A percentile compares a stretch with the other conserved stretches of the same genome.
Evolutionary conservation across 106 monocot species (phyloP).

Genomic region (Platanthera zijinensis): DNA sequence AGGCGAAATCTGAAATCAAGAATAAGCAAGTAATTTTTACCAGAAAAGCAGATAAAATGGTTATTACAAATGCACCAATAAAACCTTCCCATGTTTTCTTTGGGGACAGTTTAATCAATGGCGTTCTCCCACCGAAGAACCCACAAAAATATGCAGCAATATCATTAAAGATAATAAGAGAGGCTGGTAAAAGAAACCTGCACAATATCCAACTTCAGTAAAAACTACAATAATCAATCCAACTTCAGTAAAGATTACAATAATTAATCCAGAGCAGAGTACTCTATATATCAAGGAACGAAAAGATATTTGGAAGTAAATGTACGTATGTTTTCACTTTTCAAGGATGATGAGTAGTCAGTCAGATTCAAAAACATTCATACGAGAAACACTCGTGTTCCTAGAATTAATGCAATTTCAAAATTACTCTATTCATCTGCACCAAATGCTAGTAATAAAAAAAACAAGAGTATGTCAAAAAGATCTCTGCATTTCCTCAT

Average conservation of each 20-base stretch:
- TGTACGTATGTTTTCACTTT: no score
- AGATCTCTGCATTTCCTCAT: no score
- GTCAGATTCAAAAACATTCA: no score
- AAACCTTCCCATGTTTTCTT: slow-evolving; percentile 99
- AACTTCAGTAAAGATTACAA: background rate
- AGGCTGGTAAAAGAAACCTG: slow-evolving; percentile 98
- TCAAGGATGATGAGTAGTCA: no score
- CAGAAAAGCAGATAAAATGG: slow-evolving; percentile 87
- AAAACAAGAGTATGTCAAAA: no score
- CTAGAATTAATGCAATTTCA: no score
- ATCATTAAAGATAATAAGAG: slow-evolving; percentile 89
- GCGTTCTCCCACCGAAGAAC: slow-evolving; percentile 92
- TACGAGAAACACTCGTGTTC: no score
- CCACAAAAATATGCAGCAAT: slow-evolving; percentile 96
- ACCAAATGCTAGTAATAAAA: no score
- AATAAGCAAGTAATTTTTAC: slow-evolving; percentile 32
- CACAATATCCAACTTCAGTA: slow-evolving; percentile 12
- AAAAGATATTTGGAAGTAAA: no score
- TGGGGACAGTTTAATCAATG: slow-evolving; percentile 90
- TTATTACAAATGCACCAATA: slow-evolving; percentile 82
- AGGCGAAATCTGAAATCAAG: background rate
- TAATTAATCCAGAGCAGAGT: no score
- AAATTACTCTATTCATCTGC: no score
- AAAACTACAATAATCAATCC: background rate
- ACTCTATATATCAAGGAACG: no score